A percentile compares a stretch with the other conserved stretches of the same genome.
These are phyloP conservation scores for Prunus kanzakura DNA, from an alignment of 306 rosid species.

Conservation along the genomic window DNA sequence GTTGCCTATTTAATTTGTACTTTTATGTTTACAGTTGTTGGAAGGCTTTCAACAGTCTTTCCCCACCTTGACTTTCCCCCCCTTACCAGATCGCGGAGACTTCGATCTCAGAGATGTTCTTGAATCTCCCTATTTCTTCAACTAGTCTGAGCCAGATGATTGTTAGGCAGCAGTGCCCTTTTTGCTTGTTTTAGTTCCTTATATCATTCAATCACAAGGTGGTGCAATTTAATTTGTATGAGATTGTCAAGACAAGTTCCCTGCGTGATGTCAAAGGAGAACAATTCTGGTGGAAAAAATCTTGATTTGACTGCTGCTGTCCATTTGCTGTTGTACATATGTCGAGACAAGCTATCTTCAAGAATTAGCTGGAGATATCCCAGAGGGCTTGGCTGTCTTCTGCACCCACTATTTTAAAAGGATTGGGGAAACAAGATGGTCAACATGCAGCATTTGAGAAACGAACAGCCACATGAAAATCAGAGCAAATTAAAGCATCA, in stretches of 20 bases:
- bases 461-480: constrained; percentile 4
- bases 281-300: constrained; percentile 17
- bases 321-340: constrained; percentile 28
- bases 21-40: constrained; percentile 48
- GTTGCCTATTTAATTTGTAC: constrained; percentile 7
- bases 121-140: constrained; percentile 75
- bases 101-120: constrained; percentile 75
- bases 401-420: constrained; percentile 17
- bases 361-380: constrained; percentile 12
- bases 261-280: constrained; percentile 16
- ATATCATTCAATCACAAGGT: constrained; percentile 26
- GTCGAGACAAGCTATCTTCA: constrained; percentile 11
- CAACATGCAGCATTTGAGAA: constrained; percentile 18
- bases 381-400: constrained; percentile 28
- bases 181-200: constrained; percentile 19
- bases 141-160: constrained; percentile 41
- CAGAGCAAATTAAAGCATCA: constrained; percentile 12
- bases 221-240: constrained; percentile 17
- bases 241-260: constrained; percentile 11
- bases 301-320: constrained; percentile 16
- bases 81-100: constrained; percentile 81
- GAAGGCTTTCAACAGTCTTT: constrained; percentile 66
- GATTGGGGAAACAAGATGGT: constrained; percentile 24
- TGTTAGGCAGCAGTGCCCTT: constrained; percentile 6
- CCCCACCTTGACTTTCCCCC: constrained; percentile 62